These are phyloP conservation scores for Teunomyces tritomae DNA, from an alignment of 805 yeast species.

Conservation along the genomic window DNA sequence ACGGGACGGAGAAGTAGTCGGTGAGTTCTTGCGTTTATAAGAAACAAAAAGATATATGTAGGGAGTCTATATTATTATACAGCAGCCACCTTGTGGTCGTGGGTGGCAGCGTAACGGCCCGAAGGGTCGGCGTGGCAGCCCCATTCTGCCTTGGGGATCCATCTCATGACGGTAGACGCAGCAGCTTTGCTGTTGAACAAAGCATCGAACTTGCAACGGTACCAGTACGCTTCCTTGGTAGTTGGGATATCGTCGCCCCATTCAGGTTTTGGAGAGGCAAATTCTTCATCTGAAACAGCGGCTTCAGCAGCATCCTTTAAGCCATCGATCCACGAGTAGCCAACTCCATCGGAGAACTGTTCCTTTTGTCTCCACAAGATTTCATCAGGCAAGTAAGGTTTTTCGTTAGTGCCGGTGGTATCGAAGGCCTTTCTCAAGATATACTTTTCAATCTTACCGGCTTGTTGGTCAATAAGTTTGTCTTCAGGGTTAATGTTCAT, in stretches of 20 bases:
- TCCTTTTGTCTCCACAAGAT: slow-evolving; percentile 99
- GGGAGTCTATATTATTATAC: not conserved
- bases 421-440: slow-evolving; percentile 96
- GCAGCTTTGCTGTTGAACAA: slow-evolving; percentile 85
- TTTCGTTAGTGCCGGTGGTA: slow-evolving; percentile 70
- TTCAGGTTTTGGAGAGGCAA: slow-evolving; percentile 85
- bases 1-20: slow-evolving; percentile 43
- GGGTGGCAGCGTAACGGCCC: slow-evolving; percentile 93
- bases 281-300: slow-evolving; percentile 83
- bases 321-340: slow-evolving; percentile 98
- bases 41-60: not conserved
- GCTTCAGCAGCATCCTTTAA: slow-evolving; percentile 93
- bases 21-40: slow-evolving; percentile 37
- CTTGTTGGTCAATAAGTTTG: slow-evolving; percentile 71
- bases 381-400: slow-evolving; percentile 93
- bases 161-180: slow-evolving; percentile 96
- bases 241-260: slow-evolving; percentile 96
- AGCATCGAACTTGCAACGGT: slow-evolving; percentile 94
- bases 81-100: slow-evolving; percentile 52
- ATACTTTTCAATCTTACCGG: slow-evolving; percentile 90
- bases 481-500: slow-evolving; percentile 95
- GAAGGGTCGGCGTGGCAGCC: slow-evolving; percentile 99
- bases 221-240: slow-evolving; percentile 99
- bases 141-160: slow-evolving; percentile 99
- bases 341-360: slow-evolving; percentile 99